A percentile compares a stretch with the other conserved stretches of the same genome.
Evolutionary conservation across 352 stramenopile species (phyloP).

Genomic region (Blastocystis sp.): DNA sequence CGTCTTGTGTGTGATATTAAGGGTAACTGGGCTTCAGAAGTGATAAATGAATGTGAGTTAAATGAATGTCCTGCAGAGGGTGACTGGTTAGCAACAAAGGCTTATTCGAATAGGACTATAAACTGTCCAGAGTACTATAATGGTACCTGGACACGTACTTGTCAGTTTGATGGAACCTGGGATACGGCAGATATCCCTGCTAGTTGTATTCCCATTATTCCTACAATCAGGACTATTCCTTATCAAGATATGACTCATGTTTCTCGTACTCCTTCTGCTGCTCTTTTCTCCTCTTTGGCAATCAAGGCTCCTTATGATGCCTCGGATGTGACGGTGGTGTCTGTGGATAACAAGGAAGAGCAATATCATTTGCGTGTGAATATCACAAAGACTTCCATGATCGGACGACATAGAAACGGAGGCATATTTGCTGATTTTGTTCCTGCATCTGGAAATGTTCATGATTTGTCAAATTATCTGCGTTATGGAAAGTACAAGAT

Average conservation of each 20-base stretch:
- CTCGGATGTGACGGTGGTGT: constrained; percentile 5
- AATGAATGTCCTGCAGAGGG: constrained; percentile 50
- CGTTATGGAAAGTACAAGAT: constrained; percentile 56
- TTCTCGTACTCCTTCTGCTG: constrained; percentile 19
- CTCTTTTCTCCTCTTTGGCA: constrained; percentile 32
- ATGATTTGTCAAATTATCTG: constrained; percentile 36
- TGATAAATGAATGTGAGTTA: not conserved
- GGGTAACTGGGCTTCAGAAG: not conserved
- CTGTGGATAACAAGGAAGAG: not conserved
- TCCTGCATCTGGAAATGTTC: not conserved
- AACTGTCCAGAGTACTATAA: constrained; percentile 25
- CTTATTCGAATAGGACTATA: not conserved
- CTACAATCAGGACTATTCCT: constrained; percentile 30
- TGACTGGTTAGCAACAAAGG: not conserved
- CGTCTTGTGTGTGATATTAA: constrained; percentile 2
- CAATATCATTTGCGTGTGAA: constrained; percentile 8
- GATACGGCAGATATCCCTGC: constrained; percentile 7
- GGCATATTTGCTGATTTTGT: constrained; percentile 53
- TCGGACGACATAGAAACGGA: constrained; percentile 14
- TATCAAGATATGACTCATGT: constrained; percentile 35
- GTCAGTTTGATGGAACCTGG: constrained; percentile 27
- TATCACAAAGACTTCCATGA: constrained; percentile 3
- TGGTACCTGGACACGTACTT: constrained; percentile 19
- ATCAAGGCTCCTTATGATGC: not conserved
- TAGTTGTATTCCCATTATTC: constrained; percentile 5